Percentiles rank a stretch among this genome's conserved stretches.
Evolutionary conservation across 306 rosid genomes (phyloP).

Genomic region (Comarum palustre): DNA sequence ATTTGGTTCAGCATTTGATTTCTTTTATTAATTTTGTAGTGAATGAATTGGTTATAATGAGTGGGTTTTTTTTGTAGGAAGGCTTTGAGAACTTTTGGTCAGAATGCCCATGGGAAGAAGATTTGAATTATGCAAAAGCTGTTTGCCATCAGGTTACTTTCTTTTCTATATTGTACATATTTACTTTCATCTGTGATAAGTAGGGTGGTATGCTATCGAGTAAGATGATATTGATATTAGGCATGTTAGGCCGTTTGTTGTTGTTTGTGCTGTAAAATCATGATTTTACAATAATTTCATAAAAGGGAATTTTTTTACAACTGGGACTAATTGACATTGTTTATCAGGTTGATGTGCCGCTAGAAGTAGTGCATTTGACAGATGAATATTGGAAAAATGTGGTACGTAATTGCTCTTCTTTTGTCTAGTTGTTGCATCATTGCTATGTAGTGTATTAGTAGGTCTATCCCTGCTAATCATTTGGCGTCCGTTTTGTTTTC

Average conservation of each 20-base stretch:
- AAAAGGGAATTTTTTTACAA: constrained; percentile 8
- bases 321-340: constrained; percentile 11
- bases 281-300: neutral
- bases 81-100: constrained; percentile 95
- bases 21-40: neutral
- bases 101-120: constrained; percentile 96
- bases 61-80: constrained; percentile 58
- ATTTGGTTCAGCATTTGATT: too few relatives aligned
- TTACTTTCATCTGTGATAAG: neutral
- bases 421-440: neutral
- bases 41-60: constrained; percentile 10
- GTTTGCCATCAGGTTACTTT: constrained; percentile 70
- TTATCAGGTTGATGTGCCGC: constrained; percentile 68
- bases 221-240: too few relatives aligned
- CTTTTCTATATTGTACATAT: neutral
- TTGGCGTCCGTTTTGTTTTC: neutral
- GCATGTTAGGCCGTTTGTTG: neutral
- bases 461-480: neutral
- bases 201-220: neutral
- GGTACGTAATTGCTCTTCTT: constrained; percentile 39
- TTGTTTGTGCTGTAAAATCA: neutral
- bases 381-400: constrained; percentile 92
- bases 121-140: constrained; percentile 74
- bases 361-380: constrained; percentile 89
- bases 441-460: neutral